Base-by-base conservation (phyloP, 345 rosid species). In the Arabidopsis suecica region DNA sequence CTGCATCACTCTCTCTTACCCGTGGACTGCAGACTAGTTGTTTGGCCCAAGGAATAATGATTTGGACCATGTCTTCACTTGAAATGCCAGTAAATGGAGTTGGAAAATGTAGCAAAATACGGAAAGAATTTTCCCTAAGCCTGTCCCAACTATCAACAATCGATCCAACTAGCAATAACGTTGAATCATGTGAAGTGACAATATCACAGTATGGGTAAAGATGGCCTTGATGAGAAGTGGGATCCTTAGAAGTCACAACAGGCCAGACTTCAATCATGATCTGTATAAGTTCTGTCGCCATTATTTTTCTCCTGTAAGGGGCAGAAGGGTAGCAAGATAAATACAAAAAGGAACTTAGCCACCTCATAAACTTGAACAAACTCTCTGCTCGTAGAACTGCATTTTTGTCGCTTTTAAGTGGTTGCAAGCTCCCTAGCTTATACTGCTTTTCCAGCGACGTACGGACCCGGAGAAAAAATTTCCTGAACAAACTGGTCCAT, bases 1-100 rank as follows among this genome's bases (percentile, higher is more conserved):
- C 98, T 63, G 95, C 98, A 76, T 94, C 98, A 81, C 97, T 94
- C 88, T 94, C 98, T 78, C 98, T 89, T 71, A 94, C 98, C 61
- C 97, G 97, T 75, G 98, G 91, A 76, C 97, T 90, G 74, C 92
- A 88, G 69, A 94, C 96, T 80, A 94, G 82, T 30, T 83, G 81
- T 82, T 90, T 87, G 62, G 98, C 96, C 97, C 97, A 91, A 41
- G 76, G 68, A 73, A 90, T 86, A 74, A 91, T 75, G 65, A 74
- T 86, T 73, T 81, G 82, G 77, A 89, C 90, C 91, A 83, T 86
- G 63, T 83, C 85, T 62, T 84, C 87, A 76, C 85, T 83, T 71
- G 93, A 84, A 80, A 94, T 78, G 44, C 98, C 97, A 42, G 97
- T 97, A 81, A 94, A 95, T 9, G 97, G 98, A 57, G 86, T 91